Percentiles rank a stretch among this genome's conserved stretches.
These are phyloP conservation scores for Limnanthes douglasii DNA, from an alignment of 345 rosid genomes.

Conservation along the genomic window DNA sequence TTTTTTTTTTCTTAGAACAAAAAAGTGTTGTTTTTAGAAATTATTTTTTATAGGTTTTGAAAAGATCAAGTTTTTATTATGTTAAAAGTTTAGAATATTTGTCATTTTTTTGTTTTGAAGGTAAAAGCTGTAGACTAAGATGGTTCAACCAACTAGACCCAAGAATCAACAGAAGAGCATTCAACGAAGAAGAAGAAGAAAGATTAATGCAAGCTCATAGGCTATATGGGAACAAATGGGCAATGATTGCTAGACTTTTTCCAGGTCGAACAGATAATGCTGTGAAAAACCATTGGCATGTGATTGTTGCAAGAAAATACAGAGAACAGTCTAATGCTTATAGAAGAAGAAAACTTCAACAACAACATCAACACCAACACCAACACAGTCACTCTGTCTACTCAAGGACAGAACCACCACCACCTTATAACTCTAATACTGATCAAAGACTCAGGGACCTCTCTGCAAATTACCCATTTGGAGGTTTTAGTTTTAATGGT, in stretches of 20 bases:
- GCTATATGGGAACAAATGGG: conserved; percentile 24
- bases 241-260: conserved; percentile 22
- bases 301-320: conserved; percentile 18
- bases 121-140: conserved; percentile 20
- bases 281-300: conserved; percentile 27
- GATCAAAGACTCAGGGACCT: conserved; percentile 12
- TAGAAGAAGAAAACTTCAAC: conserved; percentile 8
- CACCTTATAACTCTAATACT: conserved; percentile 4
- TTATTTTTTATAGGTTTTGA: too few species aligned
- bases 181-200: conserved; percentile 21
- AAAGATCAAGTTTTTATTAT: too few species aligned
- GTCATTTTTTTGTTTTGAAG: conserved; percentile 3
- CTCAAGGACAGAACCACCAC: too few species aligned
- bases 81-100: too few species aligned
- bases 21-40: too few species aligned
- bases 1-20: too few species aligned
- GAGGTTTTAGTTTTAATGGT: conserved; percentile 2
- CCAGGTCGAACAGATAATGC: conserved; percentile 23
- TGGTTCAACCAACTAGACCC: conserved; percentile 26
- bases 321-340: conserved; percentile 18
- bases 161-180: conserved; percentile 16
- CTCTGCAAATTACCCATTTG: conserved; percentile 9
- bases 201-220: conserved; percentile 17
- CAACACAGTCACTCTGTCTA: not conserved
- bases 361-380: conserved; percentile 5